Evolutionary conservation across 495 filamentous ascomycete species (phyloP), one percentile per base, ranked within the genome.

Genomic region (Penicillium malachiteum): DNA sequence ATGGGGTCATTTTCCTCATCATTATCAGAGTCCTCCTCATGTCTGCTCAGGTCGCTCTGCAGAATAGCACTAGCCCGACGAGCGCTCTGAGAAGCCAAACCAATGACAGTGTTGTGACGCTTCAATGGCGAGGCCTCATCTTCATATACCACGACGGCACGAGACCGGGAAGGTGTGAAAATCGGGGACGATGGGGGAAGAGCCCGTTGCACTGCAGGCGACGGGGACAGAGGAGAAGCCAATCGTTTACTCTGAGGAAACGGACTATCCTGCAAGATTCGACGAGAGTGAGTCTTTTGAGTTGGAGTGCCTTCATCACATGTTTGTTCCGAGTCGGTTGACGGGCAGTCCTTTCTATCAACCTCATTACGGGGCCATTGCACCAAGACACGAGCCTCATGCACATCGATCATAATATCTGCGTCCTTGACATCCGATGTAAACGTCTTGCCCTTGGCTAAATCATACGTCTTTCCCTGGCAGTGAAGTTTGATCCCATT

Each of bases 331-430:
- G 85, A 78, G 48, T 84, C 77, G 14, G 82, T 78, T n/a, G 86
- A 77, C 35, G 77, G 79, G 58, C 84, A 79, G 43, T 81, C 78
- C 63, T 84, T 86, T 42, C 77, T 72, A 52, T 65, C 62, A 55
- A 37, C 33, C 33, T 85, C 82, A 44, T 69, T 77, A 52, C 74
- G 81, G 30, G 94, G 94, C 94, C 94, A 98, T 68, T 83, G 82
- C 48, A 98, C 72, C 68, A 96, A 73, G 7, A 97, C 92, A 43
- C 94, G 85, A 47, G 93, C 87, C 62, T 97, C 92, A 52, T 95
- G 90, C 32, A 97, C 91, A 75, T 97, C 92, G 52, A 97, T 75
- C 87, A 98, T 95, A 65, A 98, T 92, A 65, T 96, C 91, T 34
- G 85, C 87, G 64, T 86, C 80, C 67, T 93, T 91, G 40, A 90